These are phyloP conservation scores for Nicotiana paniculata DNA, from an alignment of 257 asterid genomes.

Conservation along the genomic window DNA sequence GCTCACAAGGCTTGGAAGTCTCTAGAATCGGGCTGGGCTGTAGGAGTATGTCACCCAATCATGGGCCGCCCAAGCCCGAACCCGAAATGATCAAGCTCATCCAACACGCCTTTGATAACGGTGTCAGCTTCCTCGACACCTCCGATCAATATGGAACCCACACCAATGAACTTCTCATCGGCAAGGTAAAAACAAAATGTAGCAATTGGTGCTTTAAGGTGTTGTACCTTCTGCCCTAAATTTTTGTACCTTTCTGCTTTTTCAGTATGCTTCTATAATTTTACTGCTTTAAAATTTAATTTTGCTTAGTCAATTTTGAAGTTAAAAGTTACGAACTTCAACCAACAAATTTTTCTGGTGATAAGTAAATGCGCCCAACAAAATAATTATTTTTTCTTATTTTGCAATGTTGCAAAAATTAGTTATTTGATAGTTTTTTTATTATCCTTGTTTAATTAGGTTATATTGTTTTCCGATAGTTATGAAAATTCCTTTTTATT, in stretches of 20 bases:
- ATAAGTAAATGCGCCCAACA: background rate
- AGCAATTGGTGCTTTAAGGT: background rate
- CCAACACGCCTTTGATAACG: slow-evolving; percentile 22
- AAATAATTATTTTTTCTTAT: too few species aligned
- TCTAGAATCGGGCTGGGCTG: slow-evolving; percentile 28
- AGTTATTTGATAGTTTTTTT: too few species aligned
- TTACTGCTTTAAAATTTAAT: background rate
- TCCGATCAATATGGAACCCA: slow-evolving; percentile 29
- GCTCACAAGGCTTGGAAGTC: slow-evolving; percentile 20
- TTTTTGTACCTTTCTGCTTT: background rate
- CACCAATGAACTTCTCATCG: slow-evolving; percentile 26
- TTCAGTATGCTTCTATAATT: background rate
- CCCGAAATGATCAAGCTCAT: slow-evolving; percentile 29
- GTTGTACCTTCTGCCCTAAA: background rate
- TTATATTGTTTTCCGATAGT: background rate
- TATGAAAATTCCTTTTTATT: background rate
- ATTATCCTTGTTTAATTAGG: background rate
- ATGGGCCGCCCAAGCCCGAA: slow-evolving; percentile 27
- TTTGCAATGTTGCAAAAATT: background rate
- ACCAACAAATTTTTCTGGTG: background rate
- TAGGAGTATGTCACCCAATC: slow-evolving; percentile 21
- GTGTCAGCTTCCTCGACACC: slow-evolving; percentile 29
- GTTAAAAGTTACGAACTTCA: background rate
- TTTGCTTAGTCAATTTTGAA: background rate
- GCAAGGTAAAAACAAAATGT: slow-evolving; percentile 18